These are phyloP conservation scores for Floccularia luteovirens DNA, from an alignment of 768 basidiomycete genomes.

Conservation along the genomic window DNA sequence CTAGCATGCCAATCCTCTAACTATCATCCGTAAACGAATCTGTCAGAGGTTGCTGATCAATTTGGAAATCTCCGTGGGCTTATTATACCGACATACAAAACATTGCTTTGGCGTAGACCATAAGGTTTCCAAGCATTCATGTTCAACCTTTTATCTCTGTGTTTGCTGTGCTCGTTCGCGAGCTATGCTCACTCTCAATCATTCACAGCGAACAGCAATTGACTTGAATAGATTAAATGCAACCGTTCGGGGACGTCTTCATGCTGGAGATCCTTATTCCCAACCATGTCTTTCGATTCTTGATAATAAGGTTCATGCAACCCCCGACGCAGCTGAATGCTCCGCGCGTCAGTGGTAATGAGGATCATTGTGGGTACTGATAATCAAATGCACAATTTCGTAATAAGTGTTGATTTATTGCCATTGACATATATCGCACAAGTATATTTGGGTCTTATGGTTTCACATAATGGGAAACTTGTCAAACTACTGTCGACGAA, in stretches of 20 bases:
- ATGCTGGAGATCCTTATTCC: slow-evolving; percentile 6
- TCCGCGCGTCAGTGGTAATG: not conserved
- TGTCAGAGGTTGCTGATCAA: too few relatives aligned
- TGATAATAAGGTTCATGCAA: too few relatives aligned
- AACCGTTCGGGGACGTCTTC: slow-evolving; percentile 10
- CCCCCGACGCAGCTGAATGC: slow-evolving; percentile 6
- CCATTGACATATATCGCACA: slow-evolving; percentile 10
- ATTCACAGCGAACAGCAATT: too few relatives aligned
- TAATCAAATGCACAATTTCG: not conserved
- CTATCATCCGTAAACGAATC: too few relatives aligned
- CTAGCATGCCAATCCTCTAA: too few relatives aligned
- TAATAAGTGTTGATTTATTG: not conserved
- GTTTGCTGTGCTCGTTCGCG: too few relatives aligned
- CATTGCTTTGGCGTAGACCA: too few relatives aligned
- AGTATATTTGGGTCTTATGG: slow-evolving; percentile 11
- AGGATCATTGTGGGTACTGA: slow-evolving; percentile 3
- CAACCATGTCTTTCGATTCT: slow-evolving; percentile 11
- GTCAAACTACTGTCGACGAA: slow-evolving; percentile 18
- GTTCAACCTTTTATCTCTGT: too few relatives aligned
- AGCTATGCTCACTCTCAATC: too few relatives aligned
- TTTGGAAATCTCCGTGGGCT: too few relatives aligned
- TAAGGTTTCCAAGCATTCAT: too few relatives aligned
- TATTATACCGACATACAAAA: too few relatives aligned
- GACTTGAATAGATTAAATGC: slow-evolving; percentile 8
- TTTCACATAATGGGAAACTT: slow-evolving; percentile 31